A percentile compares a stretch with the other conserved stretches of the same genome.
phyloP scores from a whole-genome alignment of 1,284 basidiomycete species.

The Ustilago xerochloae region DNA sequence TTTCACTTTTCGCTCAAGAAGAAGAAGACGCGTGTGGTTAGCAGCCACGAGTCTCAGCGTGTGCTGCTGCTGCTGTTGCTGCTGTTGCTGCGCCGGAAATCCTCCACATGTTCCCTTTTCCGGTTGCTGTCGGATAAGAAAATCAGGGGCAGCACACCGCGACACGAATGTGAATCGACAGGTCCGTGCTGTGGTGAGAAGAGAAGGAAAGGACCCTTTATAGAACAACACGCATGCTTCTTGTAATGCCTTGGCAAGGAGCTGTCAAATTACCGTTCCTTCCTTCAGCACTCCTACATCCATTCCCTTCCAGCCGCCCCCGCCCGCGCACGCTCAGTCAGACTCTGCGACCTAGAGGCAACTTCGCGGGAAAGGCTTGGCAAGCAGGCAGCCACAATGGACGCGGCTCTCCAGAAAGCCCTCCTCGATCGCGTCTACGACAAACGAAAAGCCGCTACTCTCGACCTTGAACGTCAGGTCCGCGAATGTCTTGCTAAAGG shows the following conservation, averaged over 20 bases:
- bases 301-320: no score
- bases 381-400: constrained; percentile 23
- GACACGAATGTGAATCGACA: neutral
- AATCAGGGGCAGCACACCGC: neutral
- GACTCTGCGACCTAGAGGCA: neutral
- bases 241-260: neutral
- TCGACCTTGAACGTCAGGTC: constrained; percentile 95
- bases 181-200: constrained; percentile 6
- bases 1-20: no score
- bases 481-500: constrained; percentile 84
- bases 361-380: neutral
- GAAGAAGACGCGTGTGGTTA: constrained; percentile 2
- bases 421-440: constrained; percentile 75
- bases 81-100: neutral
- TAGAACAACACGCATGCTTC: constrained; percentile 3
- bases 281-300: neutral
- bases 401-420: constrained; percentile 63
- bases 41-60: no score
- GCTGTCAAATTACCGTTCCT: neutral
- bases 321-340: no score
- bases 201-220: neutral
- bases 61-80: no score
- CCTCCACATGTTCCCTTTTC: constrained; percentile 4
- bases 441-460: constrained; percentile 92
- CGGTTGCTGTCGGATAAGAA: neutral